phyloP scores from a whole-genome alignment of 495 filamentous ascomycete genomes.

The Penicillium riverlandense region DNA sequence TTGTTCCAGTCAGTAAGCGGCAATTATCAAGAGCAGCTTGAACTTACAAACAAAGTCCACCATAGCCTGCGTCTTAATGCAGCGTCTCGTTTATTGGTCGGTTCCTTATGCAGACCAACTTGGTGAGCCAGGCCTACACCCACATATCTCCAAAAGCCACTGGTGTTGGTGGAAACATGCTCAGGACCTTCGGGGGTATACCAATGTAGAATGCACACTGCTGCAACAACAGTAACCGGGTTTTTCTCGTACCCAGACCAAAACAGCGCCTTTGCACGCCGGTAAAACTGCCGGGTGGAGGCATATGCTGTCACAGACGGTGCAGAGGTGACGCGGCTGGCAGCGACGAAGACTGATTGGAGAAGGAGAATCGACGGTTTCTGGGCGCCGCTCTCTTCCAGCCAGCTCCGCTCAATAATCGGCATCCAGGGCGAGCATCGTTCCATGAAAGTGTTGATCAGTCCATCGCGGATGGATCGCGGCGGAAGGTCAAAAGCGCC shows the following conservation, averaged over 20 bases:
- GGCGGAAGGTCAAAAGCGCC: constrained; percentile 18
- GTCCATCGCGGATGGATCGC: constrained; percentile 13
- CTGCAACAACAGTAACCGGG: constrained; percentile 17
- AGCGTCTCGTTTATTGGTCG: constrained; percentile 7
- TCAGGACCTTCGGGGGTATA: constrained; percentile 20
- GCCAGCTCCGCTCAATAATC: constrained; percentile 17
- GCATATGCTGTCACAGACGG: constrained; percentile 17
- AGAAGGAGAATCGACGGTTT: constrained; percentile 16
- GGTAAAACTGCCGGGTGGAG: constrained; percentile 17
- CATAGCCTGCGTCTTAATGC: constrained; percentile 15
- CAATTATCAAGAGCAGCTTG: not conserved
- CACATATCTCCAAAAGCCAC: constrained; percentile 21
- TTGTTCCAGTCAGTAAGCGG: not conserved
- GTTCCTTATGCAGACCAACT: constrained; percentile 20
- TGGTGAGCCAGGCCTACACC: constrained; percentile 19
- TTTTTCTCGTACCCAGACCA: constrained; percentile 22
- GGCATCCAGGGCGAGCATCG: constrained; percentile 21
- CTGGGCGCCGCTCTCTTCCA: constrained; percentile 11
- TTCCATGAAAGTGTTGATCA: constrained; percentile 22
- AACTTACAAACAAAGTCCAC: constrained; percentile 22
- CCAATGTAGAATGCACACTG: constrained; percentile 21
- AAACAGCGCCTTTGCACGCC: constrained; percentile 17
- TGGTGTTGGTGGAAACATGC: constrained; percentile 20
- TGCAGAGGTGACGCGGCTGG: constrained; percentile 17
- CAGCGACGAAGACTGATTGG: constrained; percentile 18